These are phyloP conservation scores for Lactarius evosmus DNA, from an alignment of 768 basidiomycete species.

Conservation along the genomic window DNA sequence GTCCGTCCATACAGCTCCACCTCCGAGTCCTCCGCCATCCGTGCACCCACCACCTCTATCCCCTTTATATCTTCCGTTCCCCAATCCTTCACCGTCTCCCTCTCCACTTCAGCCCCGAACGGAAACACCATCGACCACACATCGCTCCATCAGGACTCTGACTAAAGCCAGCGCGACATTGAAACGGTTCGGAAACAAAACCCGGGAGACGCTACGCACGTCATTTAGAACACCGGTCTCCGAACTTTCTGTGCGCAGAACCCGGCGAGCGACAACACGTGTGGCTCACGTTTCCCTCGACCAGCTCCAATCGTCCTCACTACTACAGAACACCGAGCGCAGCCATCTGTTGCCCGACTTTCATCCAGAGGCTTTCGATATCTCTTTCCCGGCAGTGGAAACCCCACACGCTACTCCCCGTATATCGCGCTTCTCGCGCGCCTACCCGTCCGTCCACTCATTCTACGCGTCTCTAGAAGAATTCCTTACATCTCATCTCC, in stretches of 20 bases:
- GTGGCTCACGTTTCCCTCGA: conserved; percentile 24
- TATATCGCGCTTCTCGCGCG: conserved; percentile 12
- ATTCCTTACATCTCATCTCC: conserved; percentile 26
- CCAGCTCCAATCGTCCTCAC: conserved; percentile 11
- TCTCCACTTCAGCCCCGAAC: conserved; percentile 16
- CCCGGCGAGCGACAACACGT: conserved; percentile 21
- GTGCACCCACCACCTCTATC: conserved; percentile 11
- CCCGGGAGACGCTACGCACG: conserved; percentile 26
- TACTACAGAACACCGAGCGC: conserved; percentile 1
- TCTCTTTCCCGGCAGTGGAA: conserved; percentile 24
- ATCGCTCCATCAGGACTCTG: conserved; percentile 22
- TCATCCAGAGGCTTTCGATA: conserved; percentile 25
- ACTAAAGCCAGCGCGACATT: conserved; percentile 25
- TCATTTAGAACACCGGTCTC: conserved; percentile 26
- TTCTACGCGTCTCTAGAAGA: conserved; percentile 29
- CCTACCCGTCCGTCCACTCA: conserved; percentile 27
- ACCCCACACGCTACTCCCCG: conserved; percentile 21
- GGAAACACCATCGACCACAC: conserved; percentile 20
- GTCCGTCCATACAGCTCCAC: conserved; percentile 3
- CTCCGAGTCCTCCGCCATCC: conserved; percentile 5
- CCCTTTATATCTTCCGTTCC: conserved; percentile 20
- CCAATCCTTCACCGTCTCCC: not conserved
- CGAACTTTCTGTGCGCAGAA: conserved; percentile 14
- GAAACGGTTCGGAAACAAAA: conserved; percentile 25
- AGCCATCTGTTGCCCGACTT: conserved; percentile 23